Evolutionary conservation across 2,329 filamentous ascomycete species (phyloP), one percentile per base, ranked within the genome.

Genomic region (Pseudogymnoascus sp.): DNA sequence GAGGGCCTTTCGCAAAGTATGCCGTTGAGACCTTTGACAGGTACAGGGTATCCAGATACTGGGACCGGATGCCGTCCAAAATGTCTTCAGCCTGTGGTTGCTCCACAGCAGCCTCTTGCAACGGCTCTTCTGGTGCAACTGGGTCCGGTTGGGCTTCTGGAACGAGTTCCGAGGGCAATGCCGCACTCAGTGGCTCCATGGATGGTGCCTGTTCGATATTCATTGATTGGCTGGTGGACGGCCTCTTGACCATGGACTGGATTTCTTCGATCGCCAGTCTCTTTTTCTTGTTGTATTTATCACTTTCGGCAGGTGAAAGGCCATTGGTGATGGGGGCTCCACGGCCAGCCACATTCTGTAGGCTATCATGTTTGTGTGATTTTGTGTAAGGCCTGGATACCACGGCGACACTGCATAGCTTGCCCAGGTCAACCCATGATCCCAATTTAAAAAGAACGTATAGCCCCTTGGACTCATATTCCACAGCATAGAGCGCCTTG

Each of bases 1-100:
- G 76, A 1, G 90, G 88, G 0, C 89, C 90, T 75, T 94, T 94
- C 18, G 87, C 87, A 73, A 93, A 92, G 73, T 92, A 94, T 62
- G 89, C 89, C 61, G 93, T 76, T 3, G 89, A 90, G 35, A 88
- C 89, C 78, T 84, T 81, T 61, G 86, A 85, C 74, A 84, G 78
- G 77, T 86, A 86, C 1, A 88, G 73, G 5, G 80, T 78, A 62
- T 85, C 81, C 61, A 81, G 77, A 73, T 88, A 84, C 58, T 86
- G 80, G 25, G 73, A 76, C 60, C 83, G 77, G 61, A 87, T 78
- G 35, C 35, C 18, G n/a, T 58, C 57, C 8, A 37, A 35, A 18
- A 61, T 63, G 54, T 67, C 68, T 16, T 69, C 66, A 18, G 63
- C 36, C 14, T 63, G 62, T 22, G 47, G 47, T 54, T 54, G 28